Conservation (phyloP, 768 basidiomycete species). For the Postia placenta region DNA sequence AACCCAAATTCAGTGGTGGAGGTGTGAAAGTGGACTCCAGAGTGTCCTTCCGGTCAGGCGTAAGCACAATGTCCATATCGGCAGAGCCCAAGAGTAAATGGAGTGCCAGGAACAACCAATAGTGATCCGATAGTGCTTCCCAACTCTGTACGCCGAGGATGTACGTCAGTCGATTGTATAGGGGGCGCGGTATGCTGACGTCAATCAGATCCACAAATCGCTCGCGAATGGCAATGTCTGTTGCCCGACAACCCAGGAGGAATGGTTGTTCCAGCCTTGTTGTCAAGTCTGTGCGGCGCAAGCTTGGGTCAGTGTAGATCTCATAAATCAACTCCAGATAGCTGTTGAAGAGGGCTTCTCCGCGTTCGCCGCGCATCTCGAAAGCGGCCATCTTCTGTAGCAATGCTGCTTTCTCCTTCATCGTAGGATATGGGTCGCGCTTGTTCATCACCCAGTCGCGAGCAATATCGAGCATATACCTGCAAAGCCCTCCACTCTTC, state of each 20-base stretch:
- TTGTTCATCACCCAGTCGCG: conserved; percentile 86
- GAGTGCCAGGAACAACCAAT: conserved; percentile 91
- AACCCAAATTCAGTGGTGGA: conserved; percentile 39
- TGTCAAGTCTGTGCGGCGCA: conserved; percentile 91
- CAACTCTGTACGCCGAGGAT: conserved; percentile 91
- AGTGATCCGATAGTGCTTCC: conserved; percentile 87
- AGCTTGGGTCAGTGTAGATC: conserved; percentile 81
- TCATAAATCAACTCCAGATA: conserved; percentile 90
- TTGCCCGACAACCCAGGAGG: conserved; percentile 83
- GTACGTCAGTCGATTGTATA: conserved; percentile 80
- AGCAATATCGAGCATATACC: conserved; percentile 79
- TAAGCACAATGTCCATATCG: conserved; percentile 38
- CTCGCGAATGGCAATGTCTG: conserved; percentile 72
- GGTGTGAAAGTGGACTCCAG: conserved; percentile 25
- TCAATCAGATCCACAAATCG: conserved; percentile 89
- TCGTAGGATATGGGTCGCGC: conserved; percentile 81
- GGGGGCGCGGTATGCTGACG: conserved; percentile 76
- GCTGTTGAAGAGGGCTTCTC: conserved; percentile 71
- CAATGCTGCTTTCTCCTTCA: conserved; percentile 92
- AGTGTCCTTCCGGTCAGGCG: conserved; percentile 33
- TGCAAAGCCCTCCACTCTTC: conserved; percentile 70
- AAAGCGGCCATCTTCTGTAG: conserved; percentile 84
- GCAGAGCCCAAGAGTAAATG: conserved; percentile 83
- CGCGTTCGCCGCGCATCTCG: conserved; percentile 75
- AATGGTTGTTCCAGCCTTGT: conserved; percentile 90